Conservation (phyloP, 2,329 filamentous ascomycete species). For the Cadophora sp. region DNA sequence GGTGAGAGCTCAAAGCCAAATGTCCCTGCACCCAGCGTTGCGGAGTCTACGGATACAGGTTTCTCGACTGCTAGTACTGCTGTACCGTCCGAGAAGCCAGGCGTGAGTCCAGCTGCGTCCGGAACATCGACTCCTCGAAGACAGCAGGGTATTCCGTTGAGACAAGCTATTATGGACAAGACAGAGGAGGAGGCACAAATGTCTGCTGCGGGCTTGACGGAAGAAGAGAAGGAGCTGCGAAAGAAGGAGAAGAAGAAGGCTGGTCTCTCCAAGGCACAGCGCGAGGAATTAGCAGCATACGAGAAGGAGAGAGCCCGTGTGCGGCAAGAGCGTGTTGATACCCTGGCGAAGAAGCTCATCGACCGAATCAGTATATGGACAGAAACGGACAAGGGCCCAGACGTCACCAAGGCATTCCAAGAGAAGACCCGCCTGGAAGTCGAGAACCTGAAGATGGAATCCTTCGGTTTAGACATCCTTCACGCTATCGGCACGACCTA, state of each 20-base stretch:
- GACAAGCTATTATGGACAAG: constrained; percentile 87
- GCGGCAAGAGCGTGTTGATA: constrained; percentile 89
- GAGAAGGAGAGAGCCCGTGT: constrained; percentile 85
- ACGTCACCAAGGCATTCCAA: constrained; percentile 88
- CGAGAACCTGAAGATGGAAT: constrained; percentile 99
- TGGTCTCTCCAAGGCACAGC: constrained; percentile 87
- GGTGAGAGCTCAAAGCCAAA: constrained; percentile 20
- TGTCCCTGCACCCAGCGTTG: constrained; percentile 34
- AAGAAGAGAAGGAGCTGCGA: constrained; percentile 77
- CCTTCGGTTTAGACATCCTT: constrained; percentile 93
- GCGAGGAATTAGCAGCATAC: constrained; percentile 87
- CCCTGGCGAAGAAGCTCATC: constrained; percentile 81
- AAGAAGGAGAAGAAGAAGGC: constrained; percentile 91
- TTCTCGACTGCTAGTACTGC: constrained; percentile 35
- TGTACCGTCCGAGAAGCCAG: constrained; percentile 37
- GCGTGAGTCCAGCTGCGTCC: constrained; percentile 47
- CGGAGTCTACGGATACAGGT: constrained; percentile 33
- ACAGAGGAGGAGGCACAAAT: constrained; percentile 78
- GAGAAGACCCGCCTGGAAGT: constrained; percentile 95
- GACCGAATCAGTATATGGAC: constrained; percentile 95
- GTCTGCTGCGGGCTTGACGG: constrained; percentile 68
- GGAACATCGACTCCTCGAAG: constrained; percentile 51
- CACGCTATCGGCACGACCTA: constrained; percentile 95
- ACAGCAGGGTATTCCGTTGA: constrained; percentile 67
- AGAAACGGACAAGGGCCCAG: constrained; percentile 87